Conservation (phyloP, 305 asterid genomes). For the Stenogyne calaminthoides region DNA sequence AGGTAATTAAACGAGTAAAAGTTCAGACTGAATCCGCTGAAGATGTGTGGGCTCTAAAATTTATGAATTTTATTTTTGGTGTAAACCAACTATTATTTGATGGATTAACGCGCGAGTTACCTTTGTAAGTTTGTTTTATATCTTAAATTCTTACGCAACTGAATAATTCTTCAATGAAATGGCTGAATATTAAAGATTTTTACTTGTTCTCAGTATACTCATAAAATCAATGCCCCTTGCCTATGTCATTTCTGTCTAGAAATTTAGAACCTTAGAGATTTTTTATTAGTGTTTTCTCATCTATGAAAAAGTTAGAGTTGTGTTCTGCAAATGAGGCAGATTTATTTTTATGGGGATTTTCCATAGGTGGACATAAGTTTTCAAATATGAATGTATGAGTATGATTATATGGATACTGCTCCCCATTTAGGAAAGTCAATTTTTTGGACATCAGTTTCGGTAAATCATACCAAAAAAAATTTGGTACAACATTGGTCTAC, state of each 20-base stretch:
- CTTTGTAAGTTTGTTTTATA: conserved; percentile 60
- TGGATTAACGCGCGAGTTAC: conserved; percentile 87
- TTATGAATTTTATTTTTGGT: conserved; percentile 73
- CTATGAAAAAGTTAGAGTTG: background rate
- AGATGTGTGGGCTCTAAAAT: conserved; percentile 77
- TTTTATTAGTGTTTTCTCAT: background rate
- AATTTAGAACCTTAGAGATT: background rate
- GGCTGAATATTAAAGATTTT: conserved; percentile 14
- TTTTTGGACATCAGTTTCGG: no score
- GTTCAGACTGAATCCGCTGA: conserved; percentile 55
- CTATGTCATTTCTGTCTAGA: background rate
- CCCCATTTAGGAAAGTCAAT: background rate
- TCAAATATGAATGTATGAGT: background rate
- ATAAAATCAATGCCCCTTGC: background rate
- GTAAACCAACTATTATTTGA: conserved; percentile 70
- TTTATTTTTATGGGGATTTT: background rate
- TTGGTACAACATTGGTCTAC: no score
- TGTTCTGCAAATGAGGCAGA: background rate
- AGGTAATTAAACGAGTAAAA: conserved; percentile 67
- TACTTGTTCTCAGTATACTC: background rate
- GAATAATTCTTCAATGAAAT: conserved; percentile 8
- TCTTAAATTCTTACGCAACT: conserved; percentile 9
- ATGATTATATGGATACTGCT: background rate
- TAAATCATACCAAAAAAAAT: no score
- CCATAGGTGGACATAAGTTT: background rate